Evolutionary conservation across 1,284 basidiomycete species (phyloP).

Genomic region (Leccinum huronense): DNA sequence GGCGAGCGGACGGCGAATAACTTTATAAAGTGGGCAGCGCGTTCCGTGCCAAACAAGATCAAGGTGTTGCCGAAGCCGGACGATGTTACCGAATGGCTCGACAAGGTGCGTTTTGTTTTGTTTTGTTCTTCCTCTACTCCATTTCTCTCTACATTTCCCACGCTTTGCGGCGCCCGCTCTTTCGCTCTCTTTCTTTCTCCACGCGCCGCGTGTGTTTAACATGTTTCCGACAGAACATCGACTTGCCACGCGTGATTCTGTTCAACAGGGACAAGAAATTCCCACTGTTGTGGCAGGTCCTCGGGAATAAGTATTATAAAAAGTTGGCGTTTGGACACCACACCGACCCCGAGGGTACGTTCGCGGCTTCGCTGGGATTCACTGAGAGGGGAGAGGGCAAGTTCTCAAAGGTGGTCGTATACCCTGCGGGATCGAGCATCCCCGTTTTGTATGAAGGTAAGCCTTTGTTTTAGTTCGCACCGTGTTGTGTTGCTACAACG

Average conservation of each 20-base stretch:
- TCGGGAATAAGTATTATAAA: slow-evolving; percentile 71
- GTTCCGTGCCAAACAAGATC: slow-evolving; percentile 67
- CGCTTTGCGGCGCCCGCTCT: not conserved
- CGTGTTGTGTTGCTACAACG: slow-evolving; percentile 3
- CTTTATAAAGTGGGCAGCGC: slow-evolving; percentile 76
- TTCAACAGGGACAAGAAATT: slow-evolving; percentile 75
- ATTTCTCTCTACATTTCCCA: not conserved
- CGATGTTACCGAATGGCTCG: slow-evolving; percentile 61
- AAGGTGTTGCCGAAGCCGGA: slow-evolving; percentile 63
- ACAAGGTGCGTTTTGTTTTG: slow-evolving; percentile 47
- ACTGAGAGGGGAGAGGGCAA: slow-evolving; percentile 51
- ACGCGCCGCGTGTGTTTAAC: slow-evolving; percentile 6
- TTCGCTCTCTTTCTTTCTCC: not conserved
- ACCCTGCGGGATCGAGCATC: slow-evolving; percentile 54
- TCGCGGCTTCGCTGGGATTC: slow-evolving; percentile 55
- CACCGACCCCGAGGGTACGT: slow-evolving; percentile 63
- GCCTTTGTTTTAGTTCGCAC: slow-evolving; percentile 9
- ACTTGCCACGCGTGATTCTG: slow-evolving; percentile 68
- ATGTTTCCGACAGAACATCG: slow-evolving; percentile 41
- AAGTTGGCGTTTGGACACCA: slow-evolving; percentile 68
- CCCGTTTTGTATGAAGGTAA: slow-evolving; percentile 62
- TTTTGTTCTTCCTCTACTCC: not conserved
- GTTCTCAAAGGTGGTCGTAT: slow-evolving; percentile 64
- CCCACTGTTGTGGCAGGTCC: slow-evolving; percentile 83
- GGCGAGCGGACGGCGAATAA: slow-evolving; percentile 70